Evolutionary conservation across 106 monocot genomes (phyloP).

Genomic region (Triglochin maritima): DNA sequence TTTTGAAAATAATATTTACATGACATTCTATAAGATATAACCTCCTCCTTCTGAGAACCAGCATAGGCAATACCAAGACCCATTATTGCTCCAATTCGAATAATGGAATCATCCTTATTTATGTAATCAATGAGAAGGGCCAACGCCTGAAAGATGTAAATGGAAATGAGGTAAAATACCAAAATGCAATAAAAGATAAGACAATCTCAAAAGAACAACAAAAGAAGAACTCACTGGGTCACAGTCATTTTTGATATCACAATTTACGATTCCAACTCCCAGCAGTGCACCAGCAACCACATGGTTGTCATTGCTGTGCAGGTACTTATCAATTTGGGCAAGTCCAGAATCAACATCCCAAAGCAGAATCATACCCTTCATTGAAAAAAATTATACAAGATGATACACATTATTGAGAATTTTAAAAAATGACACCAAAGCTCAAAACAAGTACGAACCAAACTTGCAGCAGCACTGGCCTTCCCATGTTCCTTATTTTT

Average conservation of each 20-base stretch:
- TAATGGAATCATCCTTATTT: slow-evolving; percentile 66
- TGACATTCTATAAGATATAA: slow-evolving; percentile 6
- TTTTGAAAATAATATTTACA: background rate
- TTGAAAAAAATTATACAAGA: background rate
- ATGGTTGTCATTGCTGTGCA: slow-evolving; percentile 90
- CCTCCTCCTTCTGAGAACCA: slow-evolving; percentile 92
- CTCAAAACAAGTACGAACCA: slow-evolving; percentile 34
- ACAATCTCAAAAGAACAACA: background rate
- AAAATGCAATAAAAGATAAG: background rate
- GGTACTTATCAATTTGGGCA: slow-evolving; percentile 84
- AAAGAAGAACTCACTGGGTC: slow-evolving; percentile 59
- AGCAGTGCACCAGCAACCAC: slow-evolving; percentile 85
- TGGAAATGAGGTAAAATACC: background rate
- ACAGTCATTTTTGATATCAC: slow-evolving; percentile 88
- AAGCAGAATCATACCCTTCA: slow-evolving; percentile 91
- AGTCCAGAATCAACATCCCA: slow-evolving; percentile 96
- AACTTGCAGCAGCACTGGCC: slow-evolving; percentile 91
- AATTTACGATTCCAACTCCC: slow-evolving; percentile 93
- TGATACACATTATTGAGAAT: no score
- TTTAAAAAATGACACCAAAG: no score
- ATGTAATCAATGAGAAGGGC: slow-evolving; percentile 76
- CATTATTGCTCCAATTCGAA: slow-evolving; percentile 88
- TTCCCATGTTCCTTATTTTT: slow-evolving; percentile 99
- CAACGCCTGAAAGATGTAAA: slow-evolving; percentile 43
- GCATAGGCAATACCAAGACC: slow-evolving; percentile 99